Base-by-base conservation (phyloP, 148 eudicot species). In the Cornus controversa region DNA sequence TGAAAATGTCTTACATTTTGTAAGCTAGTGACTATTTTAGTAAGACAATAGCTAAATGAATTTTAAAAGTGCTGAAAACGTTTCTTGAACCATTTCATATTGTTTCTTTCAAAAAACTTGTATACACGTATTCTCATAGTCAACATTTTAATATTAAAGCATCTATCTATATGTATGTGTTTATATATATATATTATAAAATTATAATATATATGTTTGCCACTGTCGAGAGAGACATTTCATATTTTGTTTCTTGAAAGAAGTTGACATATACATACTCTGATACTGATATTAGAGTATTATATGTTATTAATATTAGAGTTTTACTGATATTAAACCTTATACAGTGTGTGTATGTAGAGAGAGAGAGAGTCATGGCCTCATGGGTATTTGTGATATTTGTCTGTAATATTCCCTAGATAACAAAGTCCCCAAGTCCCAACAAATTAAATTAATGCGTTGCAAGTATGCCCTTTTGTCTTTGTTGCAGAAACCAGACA, bases 51-150 rank as follows among this genome's bases (percentile, higher is more conserved):
- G 18, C 4, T 50, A 20, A 50, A 13, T 50, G 57, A 11, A 2
- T 4, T 50, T 50, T 50, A 50, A 16, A 50, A 50, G 57, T 0
- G 15, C 2, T 50, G 14, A 50, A 50, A 50, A 50, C 20, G 57
- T 50, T 50, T 50, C 57, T 50, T 50, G 26, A 63, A 53, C 1
- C 29, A 64, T 24, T 69, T 73, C 77, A 63, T 69, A 63, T 25
- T 75, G 79, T 65, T 71, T 74, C 82, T 79, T 69, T 29, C 69
- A 27, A 25, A 18, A 27, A 8, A 13, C 4, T 31, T 31, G 34
- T 31, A 18, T 66, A 28, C 69, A 28, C 69, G 7, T 50, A 66
- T 66, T 29, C 13, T 24, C 25, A 10, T 65, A 6, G 29, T 65
- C 29, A 65, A 25, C 67, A 65, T 25, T 65, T 24, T 11, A 65